A percentile compares a stretch with the other conserved stretches of the same genome.
Conservation (phyloP, 768 basidiomycete species). For the Amanita rubescens region DNA sequence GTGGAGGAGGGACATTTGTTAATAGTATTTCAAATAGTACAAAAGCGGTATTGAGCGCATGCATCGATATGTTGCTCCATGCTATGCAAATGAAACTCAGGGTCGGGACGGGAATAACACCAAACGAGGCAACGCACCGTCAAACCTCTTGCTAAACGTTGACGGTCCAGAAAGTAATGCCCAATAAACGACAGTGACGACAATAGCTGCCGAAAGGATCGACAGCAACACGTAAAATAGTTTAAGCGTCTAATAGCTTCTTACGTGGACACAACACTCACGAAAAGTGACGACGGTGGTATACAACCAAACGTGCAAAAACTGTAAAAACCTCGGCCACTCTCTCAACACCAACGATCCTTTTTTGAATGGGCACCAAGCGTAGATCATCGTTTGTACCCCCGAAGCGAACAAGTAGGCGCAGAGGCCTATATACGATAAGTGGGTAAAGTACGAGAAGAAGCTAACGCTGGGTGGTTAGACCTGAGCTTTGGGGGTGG, state of each 20-base stretch:
- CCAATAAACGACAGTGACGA: constrained; percentile 65
- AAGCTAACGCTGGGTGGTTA: constrained; percentile 28
- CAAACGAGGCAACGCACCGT: constrained; percentile 24
- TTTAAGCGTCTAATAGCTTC: too few relatives aligned
- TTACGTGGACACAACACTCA: too few relatives aligned
- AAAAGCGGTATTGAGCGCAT: constrained; percentile 51
- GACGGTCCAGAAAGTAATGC: constrained; percentile 34
- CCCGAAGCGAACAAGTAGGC: constrained; percentile 57
- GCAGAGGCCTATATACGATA: constrained; percentile 53
- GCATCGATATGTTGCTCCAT: constrained; percentile 53
- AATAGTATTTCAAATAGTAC: constrained; percentile 50
- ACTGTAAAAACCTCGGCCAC: constrained; percentile 51
- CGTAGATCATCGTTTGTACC: constrained; percentile 43
- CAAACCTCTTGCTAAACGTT: constrained; percentile 33
- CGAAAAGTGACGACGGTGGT: constrained; percentile 49
- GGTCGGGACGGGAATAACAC: background rate
- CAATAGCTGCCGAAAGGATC: constrained; percentile 34
- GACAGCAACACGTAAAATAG: constrained; percentile 3
- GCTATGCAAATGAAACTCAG: constrained; percentile 23
- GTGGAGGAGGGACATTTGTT: constrained; percentile 43
- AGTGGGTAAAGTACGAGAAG: constrained; percentile 58
- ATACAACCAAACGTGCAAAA: constrained; percentile 47
- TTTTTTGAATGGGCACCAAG: constrained; percentile 5
- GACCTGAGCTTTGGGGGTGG: background rate
- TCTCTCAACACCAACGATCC: constrained; percentile 47